Percentiles rank a stretch among this genome's conserved stretches.
phyloP scores from a whole-genome alignment of 2,329 filamentous ascomycete genomes.

The Colletotrichum sp. region DNA sequence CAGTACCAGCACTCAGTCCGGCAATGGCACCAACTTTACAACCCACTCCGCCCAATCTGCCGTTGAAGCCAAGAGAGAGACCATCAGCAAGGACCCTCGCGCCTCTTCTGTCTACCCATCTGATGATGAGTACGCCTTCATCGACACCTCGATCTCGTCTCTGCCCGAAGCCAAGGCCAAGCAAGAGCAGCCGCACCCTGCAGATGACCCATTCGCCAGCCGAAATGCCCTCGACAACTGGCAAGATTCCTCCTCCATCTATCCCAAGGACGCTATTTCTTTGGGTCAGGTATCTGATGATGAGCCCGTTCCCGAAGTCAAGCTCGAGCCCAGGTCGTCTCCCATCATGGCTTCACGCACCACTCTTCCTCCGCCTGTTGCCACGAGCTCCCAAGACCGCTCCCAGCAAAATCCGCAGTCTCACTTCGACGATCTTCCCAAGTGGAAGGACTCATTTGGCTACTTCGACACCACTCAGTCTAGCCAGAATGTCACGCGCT shows the following conservation, averaged over 20 bases:
- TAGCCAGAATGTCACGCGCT: background rate
- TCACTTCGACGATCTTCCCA: slow-evolving; percentile 14
- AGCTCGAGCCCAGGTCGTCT: background rate
- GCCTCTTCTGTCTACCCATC: background rate
- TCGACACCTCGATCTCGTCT: background rate
- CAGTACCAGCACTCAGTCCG: background rate
- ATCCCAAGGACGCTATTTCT: slow-evolving; percentile 1
- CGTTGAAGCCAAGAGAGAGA: background rate
- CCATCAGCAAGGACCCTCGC: background rate
- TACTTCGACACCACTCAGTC: background rate
- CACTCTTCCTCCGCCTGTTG: background rate
- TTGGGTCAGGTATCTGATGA: background rate
- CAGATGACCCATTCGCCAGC: background rate
- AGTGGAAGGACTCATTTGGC: background rate
- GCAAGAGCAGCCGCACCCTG: background rate
- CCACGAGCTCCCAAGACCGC: background rate
- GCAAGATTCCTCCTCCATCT: slow-evolving; percentile 12
- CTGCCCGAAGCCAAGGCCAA: background rate
- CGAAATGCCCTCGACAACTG: background rate
- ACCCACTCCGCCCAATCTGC: background rate
- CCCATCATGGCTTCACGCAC: background rate
- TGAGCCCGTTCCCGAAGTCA: background rate
- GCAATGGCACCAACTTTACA: background rate
- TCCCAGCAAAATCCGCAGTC: background rate
- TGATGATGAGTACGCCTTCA: background rate